Conservation (phyloP, 2,329 filamentous ascomycete genomes). For the Colletotrichum sp. region DNA sequence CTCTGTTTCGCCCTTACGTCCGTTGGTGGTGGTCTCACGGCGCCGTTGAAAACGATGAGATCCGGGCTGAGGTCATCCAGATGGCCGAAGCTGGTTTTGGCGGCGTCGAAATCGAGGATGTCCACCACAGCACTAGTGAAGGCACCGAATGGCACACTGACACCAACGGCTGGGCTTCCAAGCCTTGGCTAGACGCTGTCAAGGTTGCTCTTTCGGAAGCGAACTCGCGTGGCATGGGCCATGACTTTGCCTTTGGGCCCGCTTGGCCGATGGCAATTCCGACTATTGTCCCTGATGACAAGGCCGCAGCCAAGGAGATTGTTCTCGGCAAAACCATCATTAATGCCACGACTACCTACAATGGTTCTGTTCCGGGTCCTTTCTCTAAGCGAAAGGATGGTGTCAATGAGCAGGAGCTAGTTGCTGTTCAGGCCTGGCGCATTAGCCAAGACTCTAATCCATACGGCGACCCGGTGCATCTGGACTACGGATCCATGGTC, state of each 20-base stretch:
- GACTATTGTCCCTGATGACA: not conserved
- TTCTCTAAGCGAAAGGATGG: not conserved
- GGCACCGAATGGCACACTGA: not conserved
- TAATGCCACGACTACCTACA: not conserved
- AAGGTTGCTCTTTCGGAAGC: not conserved
- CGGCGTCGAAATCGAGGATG: not conserved
- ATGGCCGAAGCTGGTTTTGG: not conserved
- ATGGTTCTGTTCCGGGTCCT: not conserved
- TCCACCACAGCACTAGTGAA: not conserved
- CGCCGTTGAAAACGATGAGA: not conserved
- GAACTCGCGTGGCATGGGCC: not conserved
- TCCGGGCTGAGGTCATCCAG: not conserved
- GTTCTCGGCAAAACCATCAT: not conserved
- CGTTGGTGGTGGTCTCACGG: not conserved
- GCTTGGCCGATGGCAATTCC: not conserved
- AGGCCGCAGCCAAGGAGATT: not conserved
- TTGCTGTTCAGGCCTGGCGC: not conserved
- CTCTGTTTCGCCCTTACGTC: not conserved
- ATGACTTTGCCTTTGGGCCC: not conserved
- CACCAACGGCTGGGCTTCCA: not conserved
- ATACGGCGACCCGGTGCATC: not conserved
- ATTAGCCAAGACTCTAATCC: not conserved
- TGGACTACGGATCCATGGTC: not conserved
- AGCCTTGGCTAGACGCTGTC: not conserved
- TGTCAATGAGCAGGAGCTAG: not conserved